These are phyloP conservation scores for Sporothrix curviconia DNA, from an alignment of 2,329 filamentous ascomycete species.

Conservation along the genomic window DNA sequence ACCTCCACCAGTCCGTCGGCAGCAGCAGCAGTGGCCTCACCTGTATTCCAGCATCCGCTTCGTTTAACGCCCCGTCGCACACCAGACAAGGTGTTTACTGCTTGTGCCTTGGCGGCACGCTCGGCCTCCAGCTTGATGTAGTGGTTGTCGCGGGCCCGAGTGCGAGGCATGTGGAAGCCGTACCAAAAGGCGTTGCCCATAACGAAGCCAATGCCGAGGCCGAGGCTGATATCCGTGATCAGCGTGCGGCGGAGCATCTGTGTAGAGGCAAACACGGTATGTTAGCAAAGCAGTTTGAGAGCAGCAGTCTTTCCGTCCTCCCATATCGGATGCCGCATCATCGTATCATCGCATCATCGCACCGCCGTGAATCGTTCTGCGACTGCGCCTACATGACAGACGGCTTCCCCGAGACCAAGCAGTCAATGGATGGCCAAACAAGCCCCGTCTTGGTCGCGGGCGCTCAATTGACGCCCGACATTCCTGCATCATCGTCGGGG, in stretches of 20 bases:
- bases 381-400: too few species aligned
- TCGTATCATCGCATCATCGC: too few species aligned
- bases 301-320: too few species aligned
- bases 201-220: slow-evolving; percentile 46
- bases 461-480: not conserved
- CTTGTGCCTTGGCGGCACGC: slow-evolving; percentile 35
- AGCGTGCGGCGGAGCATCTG: slow-evolving; percentile 57
- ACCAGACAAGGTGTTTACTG: not conserved
- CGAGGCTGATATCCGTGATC: slow-evolving; percentile 49
- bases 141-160: slow-evolving; percentile 50
- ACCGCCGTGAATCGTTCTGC: not conserved
- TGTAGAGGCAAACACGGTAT: not conserved
- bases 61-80: not conserved
- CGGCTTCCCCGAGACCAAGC: not conserved
- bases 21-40: too few species aligned
- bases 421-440: not conserved
- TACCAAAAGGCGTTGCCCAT: slow-evolving; percentile 56
- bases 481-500: not conserved
- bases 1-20: too few species aligned
- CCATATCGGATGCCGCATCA: too few species aligned
- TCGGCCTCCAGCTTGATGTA: slow-evolving; percentile 53
- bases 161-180: slow-evolving; percentile 57
- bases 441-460: not conserved
- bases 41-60: too few species aligned
- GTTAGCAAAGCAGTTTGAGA: slow-evolving; percentile 11